phyloP scores from a whole-genome alignment of 257 asterid species.

The Solanum megistacrolobum region DNA sequence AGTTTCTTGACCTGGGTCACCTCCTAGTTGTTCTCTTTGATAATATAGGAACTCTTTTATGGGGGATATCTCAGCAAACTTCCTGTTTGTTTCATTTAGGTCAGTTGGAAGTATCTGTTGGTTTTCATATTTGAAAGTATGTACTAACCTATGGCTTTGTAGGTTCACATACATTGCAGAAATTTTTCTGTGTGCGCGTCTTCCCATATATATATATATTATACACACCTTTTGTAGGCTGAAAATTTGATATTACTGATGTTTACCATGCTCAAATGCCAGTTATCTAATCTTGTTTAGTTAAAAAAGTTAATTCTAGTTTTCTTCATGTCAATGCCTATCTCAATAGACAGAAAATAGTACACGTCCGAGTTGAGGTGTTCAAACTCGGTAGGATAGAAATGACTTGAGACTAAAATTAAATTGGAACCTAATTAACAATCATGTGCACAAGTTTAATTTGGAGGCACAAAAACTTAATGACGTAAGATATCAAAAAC shows the following conservation, averaged over 20 bases:
- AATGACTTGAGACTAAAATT: too few relatives aligned
- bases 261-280: neutral
- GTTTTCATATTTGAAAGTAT: neutral
- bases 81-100: too few relatives aligned
- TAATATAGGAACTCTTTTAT: neutral
- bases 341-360: too few relatives aligned
- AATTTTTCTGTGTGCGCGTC: neutral
- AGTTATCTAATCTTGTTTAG: conserved; percentile 3
- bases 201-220: neutral
- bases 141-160: conserved; percentile 1
- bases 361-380: too few relatives aligned
- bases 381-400: too few relatives aligned
- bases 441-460: too few relatives aligned
- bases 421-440: too few relatives aligned
- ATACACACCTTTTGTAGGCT: neutral
- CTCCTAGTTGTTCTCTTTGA: neutral
- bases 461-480: too few relatives aligned
- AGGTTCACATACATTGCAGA: neutral
- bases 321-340: conserved; percentile 8
- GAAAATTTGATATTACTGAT: neutral
- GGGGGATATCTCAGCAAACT: neutral
- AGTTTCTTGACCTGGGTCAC: neutral
- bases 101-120: neutral
- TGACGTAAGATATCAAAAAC: too few relatives aligned
- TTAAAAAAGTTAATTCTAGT: conserved; percentile 30